Conservation (phyloP, 2,329 filamentous ascomycete genomes). For the Pyrenophora teres region DNA sequence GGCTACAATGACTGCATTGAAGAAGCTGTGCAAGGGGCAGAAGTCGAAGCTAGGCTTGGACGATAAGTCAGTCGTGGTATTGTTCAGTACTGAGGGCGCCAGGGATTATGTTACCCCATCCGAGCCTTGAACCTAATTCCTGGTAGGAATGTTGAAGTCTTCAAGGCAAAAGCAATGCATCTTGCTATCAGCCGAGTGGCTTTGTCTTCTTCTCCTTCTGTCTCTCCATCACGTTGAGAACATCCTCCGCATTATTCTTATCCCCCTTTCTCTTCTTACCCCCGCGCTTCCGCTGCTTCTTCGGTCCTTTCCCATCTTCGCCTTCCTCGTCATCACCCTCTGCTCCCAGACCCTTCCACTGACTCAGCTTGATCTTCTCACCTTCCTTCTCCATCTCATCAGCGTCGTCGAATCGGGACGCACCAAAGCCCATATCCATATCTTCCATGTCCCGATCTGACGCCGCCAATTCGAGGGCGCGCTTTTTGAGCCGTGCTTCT, state of each 20-base stretch:
- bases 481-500: slow-evolving; percentile 67
- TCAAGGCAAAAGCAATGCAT: background rate
- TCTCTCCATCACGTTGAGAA: slow-evolving; percentile 76
- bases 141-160: background rate
- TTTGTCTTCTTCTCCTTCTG: slow-evolving; percentile 47
- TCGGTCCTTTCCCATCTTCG: slow-evolving; percentile 54
- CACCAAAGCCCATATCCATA: slow-evolving; percentile 93
- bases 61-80: slow-evolving; percentile 62
- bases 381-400: slow-evolving; percentile 72
- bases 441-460: slow-evolving; percentile 83
- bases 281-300: slow-evolving; percentile 70
- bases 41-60: slow-evolving; percentile 46
- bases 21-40: slow-evolving; percentile 50
- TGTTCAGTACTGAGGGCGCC: slow-evolving; percentile 70
- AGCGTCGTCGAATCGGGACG: slow-evolving; percentile 83
- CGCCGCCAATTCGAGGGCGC: slow-evolving; percentile 69
- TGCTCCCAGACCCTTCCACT: slow-evolving; percentile 62
- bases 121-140: slow-evolving; percentile 12
- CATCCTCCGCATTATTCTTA: slow-evolving; percentile 77
- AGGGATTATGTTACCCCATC: slow-evolving; percentile 26
- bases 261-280: slow-evolving; percentile 79
- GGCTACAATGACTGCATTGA: slow-evolving; percentile 62
- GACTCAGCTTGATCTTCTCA: slow-evolving; percentile 67
- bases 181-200: slow-evolving; percentile 13
- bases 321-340: slow-evolving; percentile 57